phyloP scores from a whole-genome alignment of 345 rosid species.

The Passiflora organensis region DNA sequence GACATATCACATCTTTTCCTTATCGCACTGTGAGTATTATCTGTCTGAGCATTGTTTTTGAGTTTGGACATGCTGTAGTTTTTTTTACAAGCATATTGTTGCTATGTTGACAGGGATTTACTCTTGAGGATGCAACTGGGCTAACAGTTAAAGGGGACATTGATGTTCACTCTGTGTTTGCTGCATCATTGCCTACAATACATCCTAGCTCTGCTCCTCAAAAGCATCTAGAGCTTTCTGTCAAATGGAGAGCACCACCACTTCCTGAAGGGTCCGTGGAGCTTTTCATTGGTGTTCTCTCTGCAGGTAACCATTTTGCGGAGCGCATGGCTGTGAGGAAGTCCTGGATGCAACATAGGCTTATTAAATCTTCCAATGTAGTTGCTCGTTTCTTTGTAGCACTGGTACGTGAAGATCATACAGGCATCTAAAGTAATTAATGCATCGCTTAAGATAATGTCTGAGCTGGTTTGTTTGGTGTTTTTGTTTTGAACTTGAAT shows the following conservation, averaged over 20 bases:
- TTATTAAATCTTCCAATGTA: slow-evolving; percentile 70
- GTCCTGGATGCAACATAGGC: slow-evolving; percentile 90
- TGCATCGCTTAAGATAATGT: not conserved
- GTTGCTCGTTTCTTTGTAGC: slow-evolving; percentile 97
- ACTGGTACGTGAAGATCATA: slow-evolving; percentile 44
- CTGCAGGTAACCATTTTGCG: slow-evolving; percentile 88
- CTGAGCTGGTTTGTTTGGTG: slow-evolving; percentile 3
- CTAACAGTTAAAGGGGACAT: slow-evolving; percentile 70
- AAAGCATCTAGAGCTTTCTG: slow-evolving; percentile 71
- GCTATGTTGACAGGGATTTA: slow-evolving; percentile 57
- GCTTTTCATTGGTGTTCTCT: slow-evolving; percentile 81
- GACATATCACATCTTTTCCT: slow-evolving; percentile 86
- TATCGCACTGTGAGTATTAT: slow-evolving; percentile 77
- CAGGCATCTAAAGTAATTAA: not conserved
- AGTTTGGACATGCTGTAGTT: slow-evolving; percentile 15
- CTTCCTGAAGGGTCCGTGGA: slow-evolving; percentile 55
- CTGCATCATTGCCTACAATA: slow-evolving; percentile 73
- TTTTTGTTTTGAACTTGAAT: slow-evolving; percentile 15
- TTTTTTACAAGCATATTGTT: too few relatives aligned
- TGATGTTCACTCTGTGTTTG: slow-evolving; percentile 72
- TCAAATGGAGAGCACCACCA: slow-evolving; percentile 75
- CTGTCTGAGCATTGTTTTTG: slow-evolving; percentile 1
- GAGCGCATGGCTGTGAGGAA: slow-evolving; percentile 97
- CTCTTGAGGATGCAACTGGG: slow-evolving; percentile 97
- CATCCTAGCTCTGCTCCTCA: slow-evolving; percentile 89